Percentiles rank a stretch among this genome's conserved stretches.
Evolutionary conservation across 2,329 filamentous ascomycete species (phyloP).

Genomic region (Hypoxylon sp.): DNA sequence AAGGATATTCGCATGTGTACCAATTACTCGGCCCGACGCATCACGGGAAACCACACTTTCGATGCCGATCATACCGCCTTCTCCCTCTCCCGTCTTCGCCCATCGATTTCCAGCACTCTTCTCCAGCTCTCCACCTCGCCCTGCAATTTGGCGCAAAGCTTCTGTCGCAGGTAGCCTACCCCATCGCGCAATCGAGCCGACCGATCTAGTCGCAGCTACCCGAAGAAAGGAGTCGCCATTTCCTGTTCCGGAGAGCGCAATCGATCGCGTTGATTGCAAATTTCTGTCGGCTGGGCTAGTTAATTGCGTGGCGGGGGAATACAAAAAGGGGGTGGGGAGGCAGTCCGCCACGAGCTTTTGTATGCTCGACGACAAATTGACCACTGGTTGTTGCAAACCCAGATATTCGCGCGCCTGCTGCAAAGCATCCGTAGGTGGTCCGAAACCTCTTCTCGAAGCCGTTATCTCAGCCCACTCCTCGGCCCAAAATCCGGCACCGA

Average conservation of each 20-base stretch:
- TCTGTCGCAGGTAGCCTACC: conserved; percentile 57
- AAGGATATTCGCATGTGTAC: conserved; percentile 62
- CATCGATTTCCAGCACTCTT: conserved; percentile 77
- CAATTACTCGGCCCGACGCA: conserved; percentile 52
- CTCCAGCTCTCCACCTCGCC: conserved; percentile 76
- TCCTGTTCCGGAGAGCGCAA: conserved; percentile 79
- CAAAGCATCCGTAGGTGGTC: conserved; percentile 27
- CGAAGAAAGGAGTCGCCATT: conserved; percentile 91
- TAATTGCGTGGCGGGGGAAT: conserved; percentile 45
- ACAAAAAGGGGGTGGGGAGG: conserved; percentile 59
- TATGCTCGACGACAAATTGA: conserved; percentile 56
- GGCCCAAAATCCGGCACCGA: conserved; percentile 90
- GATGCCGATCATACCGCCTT: conserved; percentile 87
- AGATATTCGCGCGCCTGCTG: conserved; percentile 30
- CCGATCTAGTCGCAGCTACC: conserved; percentile 73
- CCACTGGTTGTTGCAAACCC: conserved; percentile 43
- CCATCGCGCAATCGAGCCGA: conserved; percentile 77
- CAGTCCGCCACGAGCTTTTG: conserved; percentile 65
- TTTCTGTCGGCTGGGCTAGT: conserved; percentile 4
- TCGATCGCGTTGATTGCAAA: conserved; percentile 51
- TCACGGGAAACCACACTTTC: conserved; percentile 63
- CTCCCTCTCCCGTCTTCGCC: conserved; percentile 77
- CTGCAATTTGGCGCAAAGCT: conserved; percentile 72
- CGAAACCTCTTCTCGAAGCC: conserved; percentile 42
- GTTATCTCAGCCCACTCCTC: conserved; percentile 75